Base-by-base conservation (phyloP, 805 yeast genomes). In the Candida tibetensis region DNA sequence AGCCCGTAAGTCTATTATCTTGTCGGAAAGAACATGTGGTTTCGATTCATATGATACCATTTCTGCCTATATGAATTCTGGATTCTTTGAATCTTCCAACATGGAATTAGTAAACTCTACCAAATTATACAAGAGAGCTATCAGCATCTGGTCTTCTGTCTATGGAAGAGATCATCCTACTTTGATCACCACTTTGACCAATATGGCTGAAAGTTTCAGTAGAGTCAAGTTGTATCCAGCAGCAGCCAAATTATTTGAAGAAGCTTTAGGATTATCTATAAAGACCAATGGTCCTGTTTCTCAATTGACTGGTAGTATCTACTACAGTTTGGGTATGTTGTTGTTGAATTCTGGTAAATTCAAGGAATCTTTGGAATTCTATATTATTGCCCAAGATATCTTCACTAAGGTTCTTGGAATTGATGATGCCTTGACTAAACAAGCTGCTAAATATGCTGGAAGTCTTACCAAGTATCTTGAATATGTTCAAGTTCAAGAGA, bases 11-110 rank as follows among this genome's bases (percentile, higher is more conserved):
- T 78, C 96, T 2, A 74, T 80, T 44, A 67, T 78, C 28, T 77
- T 89, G 44, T 72, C 81, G 42, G 98, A 91, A 69, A 80, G 98
- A 64, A 72, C 81, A 9, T 60, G 69, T 36, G 99, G 99, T 44
- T 60, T 80, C 45, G 98, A 91, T 55, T 77, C 93, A 10, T 77
- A 76, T 52, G 91, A 88, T 46, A 76, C 90, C 17, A 60, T 87
- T 27, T 74, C 87, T 47, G 69, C 86, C 28, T 77, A 83, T 57
- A 71, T 81, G 50, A 88, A 87, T 61, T 66, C 90, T 48, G 95
- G 93, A 1, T 75, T 72, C 53, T 73, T 76, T 52, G 96, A 90
- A 60, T 66, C 79, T 28, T 64, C 76, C 7, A 75, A 77, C 47
- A 77, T 77, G 25, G 77, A 79, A 49, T 64, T 76, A 28, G 62